These are phyloP conservation scores for Artemisia tridentata DNA, from an alignment of 129 eudicot genomes.

Conservation along the genomic window DNA sequence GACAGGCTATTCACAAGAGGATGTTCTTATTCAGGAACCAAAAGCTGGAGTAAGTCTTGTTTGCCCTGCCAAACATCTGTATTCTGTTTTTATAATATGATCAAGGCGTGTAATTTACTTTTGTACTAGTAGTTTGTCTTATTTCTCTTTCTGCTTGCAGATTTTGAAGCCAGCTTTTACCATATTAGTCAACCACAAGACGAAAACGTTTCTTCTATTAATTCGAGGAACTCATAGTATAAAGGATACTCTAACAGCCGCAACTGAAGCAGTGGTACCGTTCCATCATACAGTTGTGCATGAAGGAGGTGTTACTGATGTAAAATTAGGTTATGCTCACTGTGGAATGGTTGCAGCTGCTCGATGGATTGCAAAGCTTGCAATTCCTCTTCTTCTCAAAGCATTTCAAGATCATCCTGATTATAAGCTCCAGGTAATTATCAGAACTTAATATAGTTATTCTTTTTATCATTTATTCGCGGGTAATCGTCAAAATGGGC, in stretches of 20 bases:
- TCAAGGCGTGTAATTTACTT: neutral
- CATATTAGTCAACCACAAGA: constrained; percentile 65
- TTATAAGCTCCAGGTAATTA: constrained; percentile 75
- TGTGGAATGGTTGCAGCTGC: constrained; percentile 99
- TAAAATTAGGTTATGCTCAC: constrained; percentile 93
- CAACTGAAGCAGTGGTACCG: constrained; percentile 97
- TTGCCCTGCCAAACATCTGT: neutral
- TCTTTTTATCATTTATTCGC: neutral
- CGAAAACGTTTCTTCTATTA: constrained; percentile 63
- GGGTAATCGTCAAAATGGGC: no score
- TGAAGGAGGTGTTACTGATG: constrained; percentile 85
- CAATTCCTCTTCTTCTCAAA: constrained; percentile 72
- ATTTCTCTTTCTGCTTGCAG: constrained; percentile 46
- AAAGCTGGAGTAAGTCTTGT: constrained; percentile 88
- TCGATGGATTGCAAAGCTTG: constrained; percentile 95
- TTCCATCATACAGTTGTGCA: constrained; percentile 88
- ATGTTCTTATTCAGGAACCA: constrained; percentile 94
- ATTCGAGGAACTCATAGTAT: constrained; percentile 99
- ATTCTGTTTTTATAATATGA: neutral
- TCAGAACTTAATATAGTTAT: neutral
- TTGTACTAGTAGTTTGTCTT: neutral
- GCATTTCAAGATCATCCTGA: constrained; percentile 60
- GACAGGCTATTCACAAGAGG: constrained; percentile 72
- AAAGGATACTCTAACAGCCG: constrained; percentile 95
- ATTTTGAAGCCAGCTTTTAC: constrained; percentile 98